Percentiles rank a stretch among this genome's conserved stretches.
Conservation (phyloP, 306 rosid genomes). For the Chamaecrista fasciculata region DNA sequence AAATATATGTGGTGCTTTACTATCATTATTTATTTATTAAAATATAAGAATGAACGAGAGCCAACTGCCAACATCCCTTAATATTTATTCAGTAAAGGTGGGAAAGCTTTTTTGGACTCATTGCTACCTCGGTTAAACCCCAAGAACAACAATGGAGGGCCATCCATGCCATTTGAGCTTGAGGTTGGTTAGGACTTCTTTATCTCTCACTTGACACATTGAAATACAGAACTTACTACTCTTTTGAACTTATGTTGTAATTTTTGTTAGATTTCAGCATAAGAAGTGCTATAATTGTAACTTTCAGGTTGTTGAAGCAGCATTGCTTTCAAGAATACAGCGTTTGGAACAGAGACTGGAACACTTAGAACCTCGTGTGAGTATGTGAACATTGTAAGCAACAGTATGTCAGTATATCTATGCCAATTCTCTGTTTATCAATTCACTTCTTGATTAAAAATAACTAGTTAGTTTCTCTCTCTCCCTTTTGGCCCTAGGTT, state of each 20-base stretch:
- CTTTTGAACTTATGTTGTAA: constrained; percentile 7
- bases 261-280: neutral
- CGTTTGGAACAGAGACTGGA: constrained; percentile 71
- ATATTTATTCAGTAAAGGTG: constrained; percentile 69
- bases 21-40: constrained; percentile 3
- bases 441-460: constrained; percentile 21
- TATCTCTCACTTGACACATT: constrained; percentile 9
- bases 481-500: constrained; percentile 52
- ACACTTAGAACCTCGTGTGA: constrained; percentile 97
- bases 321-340: constrained; percentile 87
- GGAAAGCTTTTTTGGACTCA: constrained; percentile 83
- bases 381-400: constrained; percentile 83
- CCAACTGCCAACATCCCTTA: constrained; percentile 29
- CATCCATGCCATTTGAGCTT: constrained; percentile 89
- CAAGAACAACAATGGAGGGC: constrained; percentile 73
- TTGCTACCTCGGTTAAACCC: constrained; percentile 87
- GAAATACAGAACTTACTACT: neutral
- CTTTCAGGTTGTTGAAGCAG: constrained; percentile 93
- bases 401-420: constrained; percentile 52
- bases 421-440: constrained; percentile 20
- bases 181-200: constrained; percentile 62
- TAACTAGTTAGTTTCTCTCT: constrained; percentile 8
- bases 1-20: constrained; percentile 21
- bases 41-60: constrained; percentile 20
- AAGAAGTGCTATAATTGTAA: neutral